Conservation (phyloP, 2,329 filamentous ascomycete genomes). For the Scedosporium dehoogii region DNA sequence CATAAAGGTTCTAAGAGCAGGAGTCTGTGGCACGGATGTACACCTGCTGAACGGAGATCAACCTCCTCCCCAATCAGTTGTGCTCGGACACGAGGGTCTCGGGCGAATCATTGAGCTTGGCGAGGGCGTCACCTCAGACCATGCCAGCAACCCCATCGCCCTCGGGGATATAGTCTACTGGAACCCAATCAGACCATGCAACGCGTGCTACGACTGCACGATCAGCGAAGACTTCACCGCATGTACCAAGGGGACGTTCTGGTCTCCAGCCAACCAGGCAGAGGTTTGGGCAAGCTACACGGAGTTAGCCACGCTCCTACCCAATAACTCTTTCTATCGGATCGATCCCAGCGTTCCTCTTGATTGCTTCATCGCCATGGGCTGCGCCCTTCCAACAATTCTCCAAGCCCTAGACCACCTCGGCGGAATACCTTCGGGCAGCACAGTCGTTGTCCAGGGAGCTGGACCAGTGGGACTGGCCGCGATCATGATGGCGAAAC, state of each 20-base stretch:
- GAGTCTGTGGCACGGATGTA: conserved; percentile 1
- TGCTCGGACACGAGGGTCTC: conserved; percentile 3
- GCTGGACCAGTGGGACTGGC: conserved; percentile 5
- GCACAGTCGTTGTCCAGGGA: conserved; percentile 2
- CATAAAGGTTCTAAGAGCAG: not conserved
- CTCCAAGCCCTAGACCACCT: conserved; percentile 1
- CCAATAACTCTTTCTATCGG: conserved; percentile 2
- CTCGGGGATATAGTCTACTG: conserved; percentile 2
- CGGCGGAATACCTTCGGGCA: not conserved
- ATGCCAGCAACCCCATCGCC: not conserved
- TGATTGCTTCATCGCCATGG: conserved; percentile 2
- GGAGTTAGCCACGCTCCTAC: not conserved
- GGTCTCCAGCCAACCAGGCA: conserved; percentile 1
- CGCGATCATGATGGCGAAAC: conserved; percentile 1
- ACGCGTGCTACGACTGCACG: conserved; percentile 4
- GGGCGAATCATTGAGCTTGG: conserved; percentile 1
- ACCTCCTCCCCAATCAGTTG: not conserved
- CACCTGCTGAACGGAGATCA: not conserved
- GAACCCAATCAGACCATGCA: conserved; percentile 5
- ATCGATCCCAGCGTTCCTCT: not conserved
- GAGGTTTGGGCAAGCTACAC: conserved; percentile 4
- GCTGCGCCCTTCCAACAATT: conserved; percentile 2
- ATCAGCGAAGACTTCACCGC: not conserved
- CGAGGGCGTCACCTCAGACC: conserved; percentile 1
- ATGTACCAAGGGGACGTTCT: conserved; percentile 1